phyloP scores from a whole-genome alignment of 139 green algal genomes.

The Haematococcus lacustris region DNA sequence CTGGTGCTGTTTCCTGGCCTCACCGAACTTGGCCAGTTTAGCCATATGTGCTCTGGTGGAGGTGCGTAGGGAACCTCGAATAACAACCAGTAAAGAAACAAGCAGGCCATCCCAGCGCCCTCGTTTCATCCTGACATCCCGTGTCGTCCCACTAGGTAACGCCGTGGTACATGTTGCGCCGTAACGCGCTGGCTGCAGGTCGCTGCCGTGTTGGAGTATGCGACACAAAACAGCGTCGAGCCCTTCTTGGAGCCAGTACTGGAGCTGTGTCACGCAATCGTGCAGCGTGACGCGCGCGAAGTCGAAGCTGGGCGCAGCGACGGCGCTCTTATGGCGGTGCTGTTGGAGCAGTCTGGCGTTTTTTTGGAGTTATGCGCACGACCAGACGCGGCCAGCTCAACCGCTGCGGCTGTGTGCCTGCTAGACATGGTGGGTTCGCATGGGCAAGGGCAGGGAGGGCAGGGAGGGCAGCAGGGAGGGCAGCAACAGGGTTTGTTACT shows the following conservation, averaged over 20 bases:
- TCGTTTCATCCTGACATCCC: too few species aligned
- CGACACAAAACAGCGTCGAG: constrained; percentile 73
- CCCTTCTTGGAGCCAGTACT: constrained; percentile 78
- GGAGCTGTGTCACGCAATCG: constrained; percentile 54
- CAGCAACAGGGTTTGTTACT: too few species aligned
- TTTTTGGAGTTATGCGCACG: constrained; percentile 41
- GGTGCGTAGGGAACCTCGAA: too few species aligned
- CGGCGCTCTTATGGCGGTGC: constrained; percentile 22
- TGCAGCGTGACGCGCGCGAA: constrained; percentile 25
- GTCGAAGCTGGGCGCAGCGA: constrained; percentile 12
- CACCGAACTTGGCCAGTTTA: too few species aligned
- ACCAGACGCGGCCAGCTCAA: constrained; percentile 30
- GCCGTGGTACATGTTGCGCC: too few species aligned
- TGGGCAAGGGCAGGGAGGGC: too few species aligned
- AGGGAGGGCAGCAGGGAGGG: too few species aligned
- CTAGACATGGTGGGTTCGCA: constrained; percentile 30
- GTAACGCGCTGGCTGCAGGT: constrained; percentile 49
- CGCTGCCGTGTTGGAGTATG: constrained; percentile 68
- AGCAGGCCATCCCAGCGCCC: too few species aligned
- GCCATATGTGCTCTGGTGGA: too few species aligned
- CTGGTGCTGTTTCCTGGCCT: too few species aligned
- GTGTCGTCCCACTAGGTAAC: too few species aligned
- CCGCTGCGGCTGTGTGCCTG: constrained; percentile 28
- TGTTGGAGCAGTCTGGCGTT: constrained; percentile 23
- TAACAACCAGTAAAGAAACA: too few species aligned